Evolutionary conservation across 345 rosid genomes (phyloP).

Genomic region (Camelina sativa): DNA sequence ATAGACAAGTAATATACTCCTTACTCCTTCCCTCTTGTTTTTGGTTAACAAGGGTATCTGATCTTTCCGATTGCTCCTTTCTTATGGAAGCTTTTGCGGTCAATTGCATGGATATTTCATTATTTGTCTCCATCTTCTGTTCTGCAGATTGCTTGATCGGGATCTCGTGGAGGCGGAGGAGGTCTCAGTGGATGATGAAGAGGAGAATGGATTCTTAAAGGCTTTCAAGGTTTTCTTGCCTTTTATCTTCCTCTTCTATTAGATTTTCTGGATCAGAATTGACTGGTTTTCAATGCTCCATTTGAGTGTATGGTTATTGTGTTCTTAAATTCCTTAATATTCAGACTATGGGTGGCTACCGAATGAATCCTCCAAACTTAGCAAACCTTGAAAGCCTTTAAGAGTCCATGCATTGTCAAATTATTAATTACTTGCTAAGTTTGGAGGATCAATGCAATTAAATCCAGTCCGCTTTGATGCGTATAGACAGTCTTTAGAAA

Average conservation of each 20-base stretch:
- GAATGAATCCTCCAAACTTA: too few relatives aligned
- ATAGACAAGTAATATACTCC: slow-evolving; percentile 72
- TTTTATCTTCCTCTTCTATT: slow-evolving; percentile 17
- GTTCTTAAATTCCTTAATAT: neutral
- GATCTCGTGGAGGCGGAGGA: slow-evolving; percentile 85
- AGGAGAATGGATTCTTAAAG: slow-evolving; percentile 93
- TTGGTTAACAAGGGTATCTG: slow-evolving; percentile 14
- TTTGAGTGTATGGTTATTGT: slow-evolving; percentile 9
- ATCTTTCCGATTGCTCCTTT: neutral
- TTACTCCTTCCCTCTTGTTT: slow-evolving; percentile 8
- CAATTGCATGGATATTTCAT: slow-evolving; percentile 16
- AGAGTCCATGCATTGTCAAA: neutral
- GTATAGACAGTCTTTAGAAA: slow-evolving; percentile 3
- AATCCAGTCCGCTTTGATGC: slow-evolving; percentile 9
- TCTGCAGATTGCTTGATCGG: slow-evolving; percentile 87
- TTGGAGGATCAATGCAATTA: slow-evolving; percentile 5
- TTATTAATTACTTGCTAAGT: slow-evolving; percentile 8
- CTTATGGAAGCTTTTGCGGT: neutral
- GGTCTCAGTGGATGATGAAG: slow-evolving; percentile 84
- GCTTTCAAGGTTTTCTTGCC: slow-evolving; percentile 82
- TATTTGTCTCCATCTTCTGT: slow-evolving; percentile 18
- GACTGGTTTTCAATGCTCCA: slow-evolving; percentile 8
- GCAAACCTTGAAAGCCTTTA: too few relatives aligned
- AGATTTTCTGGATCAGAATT: slow-evolving; percentile 14
- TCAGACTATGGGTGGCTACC: neutral